Conservation (phyloP, 768 basidiomycete genomes). For the Pisolithus sp. region DNA sequence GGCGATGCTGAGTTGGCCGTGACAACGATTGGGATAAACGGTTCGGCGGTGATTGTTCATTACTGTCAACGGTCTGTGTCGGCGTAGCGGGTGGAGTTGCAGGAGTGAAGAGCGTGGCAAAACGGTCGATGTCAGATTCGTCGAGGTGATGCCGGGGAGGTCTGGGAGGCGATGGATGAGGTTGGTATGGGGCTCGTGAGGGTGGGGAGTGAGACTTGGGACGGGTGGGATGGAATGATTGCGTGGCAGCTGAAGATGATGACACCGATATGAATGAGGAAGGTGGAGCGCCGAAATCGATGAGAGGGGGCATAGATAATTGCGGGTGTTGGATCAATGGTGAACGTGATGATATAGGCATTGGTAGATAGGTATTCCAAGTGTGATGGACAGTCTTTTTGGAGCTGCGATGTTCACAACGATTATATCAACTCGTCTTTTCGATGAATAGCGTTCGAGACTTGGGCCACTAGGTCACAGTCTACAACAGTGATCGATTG, state of each 20-base stretch:
- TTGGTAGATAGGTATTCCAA: not conserved
- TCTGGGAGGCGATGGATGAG: not conserved
- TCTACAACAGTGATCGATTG: no score
- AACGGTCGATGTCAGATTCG: slow-evolving; percentile 33
- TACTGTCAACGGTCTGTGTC: not conserved
- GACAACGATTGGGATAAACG: not conserved
- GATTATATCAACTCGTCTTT: no score
- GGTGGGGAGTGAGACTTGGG: not conserved
- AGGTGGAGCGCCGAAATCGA: not conserved
- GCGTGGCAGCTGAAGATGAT: not conserved
- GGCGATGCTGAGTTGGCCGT: slow-evolving; percentile 6
- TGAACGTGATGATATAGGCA: not conserved
- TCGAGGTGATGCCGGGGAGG: slow-evolving; percentile 5
- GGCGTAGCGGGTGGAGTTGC: slow-evolving; percentile 26
- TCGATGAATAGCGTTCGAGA: no score
- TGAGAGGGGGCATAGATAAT: not conserved
- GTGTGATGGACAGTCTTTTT: no score
- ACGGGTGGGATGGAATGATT: not conserved
- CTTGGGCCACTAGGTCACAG: no score
- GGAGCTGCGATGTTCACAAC: no score
- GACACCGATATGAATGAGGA: not conserved
- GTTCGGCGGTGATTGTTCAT: not conserved
- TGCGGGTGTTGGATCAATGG: not conserved
- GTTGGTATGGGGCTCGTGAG: slow-evolving; percentile 19
- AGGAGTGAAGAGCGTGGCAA: slow-evolving; percentile 40